phyloP scores from a whole-genome alignment of 1,139 yeast species.

The Yamadazyma conglobata region DNA sequence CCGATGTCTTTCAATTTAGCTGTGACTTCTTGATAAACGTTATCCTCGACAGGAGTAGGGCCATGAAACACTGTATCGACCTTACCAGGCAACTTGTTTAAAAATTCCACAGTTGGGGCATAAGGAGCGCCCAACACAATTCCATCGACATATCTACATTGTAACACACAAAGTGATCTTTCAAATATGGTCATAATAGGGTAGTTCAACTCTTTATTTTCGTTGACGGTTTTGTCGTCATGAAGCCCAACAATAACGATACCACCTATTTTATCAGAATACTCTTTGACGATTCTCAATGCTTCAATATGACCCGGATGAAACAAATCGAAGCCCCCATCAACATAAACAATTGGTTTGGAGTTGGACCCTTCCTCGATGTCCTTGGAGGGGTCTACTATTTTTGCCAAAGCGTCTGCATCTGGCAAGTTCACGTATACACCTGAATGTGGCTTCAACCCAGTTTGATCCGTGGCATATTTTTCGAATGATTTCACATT shows the following conservation, averaged over 20 bases:
- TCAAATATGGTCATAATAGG: conserved; percentile 89
- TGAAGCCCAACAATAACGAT: conserved; percentile 68
- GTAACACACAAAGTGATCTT: conserved; percentile 81
- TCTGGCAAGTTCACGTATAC: conserved; percentile 46
- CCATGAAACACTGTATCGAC: conserved; percentile 61
- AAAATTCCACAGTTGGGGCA: conserved; percentile 39
- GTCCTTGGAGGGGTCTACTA: conserved; percentile 34
- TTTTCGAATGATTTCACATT: conserved; percentile 35
- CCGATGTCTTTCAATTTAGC: conserved; percentile 42
- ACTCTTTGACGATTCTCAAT: conserved; percentile 42
- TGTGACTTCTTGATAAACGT: conserved; percentile 42
- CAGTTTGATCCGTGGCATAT: conserved; percentile 71
- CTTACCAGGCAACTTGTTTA: conserved; percentile 34
- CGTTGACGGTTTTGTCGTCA: conserved; percentile 58
- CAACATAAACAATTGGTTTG: conserved; percentile 51
- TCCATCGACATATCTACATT: conserved; percentile 82
- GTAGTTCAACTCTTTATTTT: conserved; percentile 60
- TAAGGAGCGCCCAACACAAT: conserved; percentile 69
- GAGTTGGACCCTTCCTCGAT: conserved; percentile 22
- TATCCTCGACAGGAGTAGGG: conserved; percentile 44
- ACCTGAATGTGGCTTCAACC: conserved; percentile 55
- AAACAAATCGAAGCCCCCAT: conserved; percentile 89
- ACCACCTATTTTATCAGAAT: conserved; percentile 35
- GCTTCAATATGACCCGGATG: conserved; percentile 90
- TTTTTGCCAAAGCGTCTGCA: conserved; percentile 20